Conservation (phyloP, 2,329 filamentous ascomycete genomes). For the Diaporthe humulicola region DNA sequence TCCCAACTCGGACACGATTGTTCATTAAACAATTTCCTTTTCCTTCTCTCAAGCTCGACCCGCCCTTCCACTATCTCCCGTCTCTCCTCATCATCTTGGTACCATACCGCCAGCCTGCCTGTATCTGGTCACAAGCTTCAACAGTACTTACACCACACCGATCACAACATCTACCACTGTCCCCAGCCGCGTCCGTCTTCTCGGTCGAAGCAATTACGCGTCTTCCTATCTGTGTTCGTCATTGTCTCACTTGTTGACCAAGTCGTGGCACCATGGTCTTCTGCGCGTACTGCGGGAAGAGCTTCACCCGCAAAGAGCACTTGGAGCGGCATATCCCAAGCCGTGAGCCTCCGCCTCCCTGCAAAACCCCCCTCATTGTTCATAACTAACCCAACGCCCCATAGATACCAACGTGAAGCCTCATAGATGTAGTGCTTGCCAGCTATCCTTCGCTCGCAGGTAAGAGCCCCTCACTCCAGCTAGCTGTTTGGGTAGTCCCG, state of each 20-base stretch:
- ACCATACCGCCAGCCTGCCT: neutral
- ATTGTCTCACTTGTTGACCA: slow-evolving; percentile 37
- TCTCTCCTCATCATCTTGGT: neutral
- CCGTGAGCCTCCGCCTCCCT: slow-evolving; percentile 55
- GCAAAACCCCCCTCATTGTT: neutral
- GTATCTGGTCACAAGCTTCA: slow-evolving; percentile 18
- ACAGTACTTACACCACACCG: slow-evolving; percentile 37
- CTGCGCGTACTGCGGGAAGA: slow-evolving; percentile 68
- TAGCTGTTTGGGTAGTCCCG: neutral
- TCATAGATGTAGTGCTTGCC: slow-evolving; percentile 62
- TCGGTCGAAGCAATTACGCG: slow-evolving; percentile 27
- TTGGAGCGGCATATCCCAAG: slow-evolving; percentile 67
- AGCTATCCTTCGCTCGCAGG: slow-evolving; percentile 64
- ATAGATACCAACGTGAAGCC: slow-evolving; percentile 69
- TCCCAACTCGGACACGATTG: slow-evolving; percentile 15
- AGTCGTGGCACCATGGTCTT: slow-evolving; percentile 55
- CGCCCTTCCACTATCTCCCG: neutral
- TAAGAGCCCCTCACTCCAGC: slow-evolving; percentile 43
- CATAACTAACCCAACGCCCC: slow-evolving; percentile 36
- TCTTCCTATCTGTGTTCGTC: neutral
- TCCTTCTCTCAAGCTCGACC: neutral
- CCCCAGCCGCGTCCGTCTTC: slow-evolving; percentile 28
- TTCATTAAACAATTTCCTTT: slow-evolving; percentile 32
- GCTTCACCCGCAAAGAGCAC: slow-evolving; percentile 69
- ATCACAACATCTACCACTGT: slow-evolving; percentile 39